Percentiles rank a stretch among this genome's conserved stretches.
Evolutionary conservation across 2,329 filamentous ascomycete genomes (phyloP).

Genomic region (Thielaviopsis euricoi): DNA sequence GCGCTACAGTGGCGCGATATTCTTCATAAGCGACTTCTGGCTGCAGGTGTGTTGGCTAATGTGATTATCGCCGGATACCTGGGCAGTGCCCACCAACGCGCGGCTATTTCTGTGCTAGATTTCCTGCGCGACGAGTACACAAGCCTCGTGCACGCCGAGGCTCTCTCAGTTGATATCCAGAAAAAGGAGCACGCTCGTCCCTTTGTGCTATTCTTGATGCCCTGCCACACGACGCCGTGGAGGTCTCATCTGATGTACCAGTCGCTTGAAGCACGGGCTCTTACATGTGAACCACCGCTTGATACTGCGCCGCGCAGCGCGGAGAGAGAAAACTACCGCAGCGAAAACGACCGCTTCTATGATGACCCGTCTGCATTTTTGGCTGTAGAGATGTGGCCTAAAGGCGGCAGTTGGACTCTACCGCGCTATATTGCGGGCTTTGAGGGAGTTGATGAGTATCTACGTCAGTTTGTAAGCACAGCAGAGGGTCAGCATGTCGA

Average conservation of each 20-base stretch:
- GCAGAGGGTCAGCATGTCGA: constrained; percentile 23
- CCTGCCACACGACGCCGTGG: constrained; percentile 94
- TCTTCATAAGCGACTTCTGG: constrained; percentile 37
- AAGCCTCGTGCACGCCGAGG: constrained; percentile 26
- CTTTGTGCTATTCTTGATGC: constrained; percentile 73
- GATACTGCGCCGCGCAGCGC: constrained; percentile 39
- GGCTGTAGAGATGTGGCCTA: constrained; percentile 28
- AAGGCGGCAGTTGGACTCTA: constrained; percentile 17
- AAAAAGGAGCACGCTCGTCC: constrained; percentile 14
- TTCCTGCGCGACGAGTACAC: constrained; percentile 60
- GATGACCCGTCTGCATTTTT: constrained; percentile 43
- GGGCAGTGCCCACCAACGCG: constrained; percentile 62
- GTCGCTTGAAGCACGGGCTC: constrained; percentile 59
- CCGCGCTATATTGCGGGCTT: constrained; percentile 46
- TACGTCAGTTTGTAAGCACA: constrained; percentile 28
- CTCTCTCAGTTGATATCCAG: constrained; percentile 16
- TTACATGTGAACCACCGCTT: constrained; percentile 82
- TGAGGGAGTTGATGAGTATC: constrained; percentile 34
- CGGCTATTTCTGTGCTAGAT: constrained; percentile 55
- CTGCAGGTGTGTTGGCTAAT: constrained; percentile 47
- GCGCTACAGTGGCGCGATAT: neutral
- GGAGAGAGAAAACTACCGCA: constrained; percentile 54
- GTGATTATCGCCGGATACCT: constrained; percentile 56
- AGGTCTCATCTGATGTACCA: constrained; percentile 70
- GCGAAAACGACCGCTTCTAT: constrained; percentile 90